Base-by-base conservation (phyloP, 352 stramenopile species). In the Globisporangium okanoganense region DNA sequence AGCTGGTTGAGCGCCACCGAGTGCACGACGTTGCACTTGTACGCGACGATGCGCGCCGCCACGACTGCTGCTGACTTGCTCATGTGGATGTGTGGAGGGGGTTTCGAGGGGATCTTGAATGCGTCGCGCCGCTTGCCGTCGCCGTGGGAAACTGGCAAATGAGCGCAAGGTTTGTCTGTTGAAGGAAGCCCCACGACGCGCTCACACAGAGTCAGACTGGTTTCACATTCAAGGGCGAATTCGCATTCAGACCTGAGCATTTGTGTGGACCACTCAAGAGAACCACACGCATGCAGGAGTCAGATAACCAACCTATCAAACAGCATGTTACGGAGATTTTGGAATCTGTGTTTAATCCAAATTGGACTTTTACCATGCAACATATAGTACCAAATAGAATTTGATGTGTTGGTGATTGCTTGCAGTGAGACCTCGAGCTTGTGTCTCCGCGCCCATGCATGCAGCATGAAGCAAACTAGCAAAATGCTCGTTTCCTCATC, bases 21-120 rank as follows among this genome's bases (percentile, higher is more conserved):
- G 65, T 94, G 85, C 59, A 94, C 69, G 44, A 94, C 76, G 60
- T 85, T 88, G 61, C 70, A 79, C 47, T 86, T 90, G 78, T 90
- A 94, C 44, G 85, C 85, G 40, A 80, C 70, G 36, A 88, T 67
- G 43, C 61, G 67, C 35, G 25, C 20, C 14, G 33, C 53, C n/a
- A 12, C 59, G 40, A 48, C 50, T 22, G 41, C 24, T 20, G 59
- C 25, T 10, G 52, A 33, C 33, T 57, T 56, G 43, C 60, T 51
- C 60, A 65, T 31, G 27, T 31, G 22, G n/a, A 9, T 2, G 25
- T 38, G 33, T 25, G 13, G 25, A 12, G 14, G 8, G 20, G 20
- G 35, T 29, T 6, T 36, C 40, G 50, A 14, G 25, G 31, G 31
- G 38, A 5, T 43, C 13, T 29, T 25, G 29, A 2, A n/a, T 1